phyloP scores from a whole-genome alignment of 768 basidiomycete genomes.

The Suillus paluster region DNA sequence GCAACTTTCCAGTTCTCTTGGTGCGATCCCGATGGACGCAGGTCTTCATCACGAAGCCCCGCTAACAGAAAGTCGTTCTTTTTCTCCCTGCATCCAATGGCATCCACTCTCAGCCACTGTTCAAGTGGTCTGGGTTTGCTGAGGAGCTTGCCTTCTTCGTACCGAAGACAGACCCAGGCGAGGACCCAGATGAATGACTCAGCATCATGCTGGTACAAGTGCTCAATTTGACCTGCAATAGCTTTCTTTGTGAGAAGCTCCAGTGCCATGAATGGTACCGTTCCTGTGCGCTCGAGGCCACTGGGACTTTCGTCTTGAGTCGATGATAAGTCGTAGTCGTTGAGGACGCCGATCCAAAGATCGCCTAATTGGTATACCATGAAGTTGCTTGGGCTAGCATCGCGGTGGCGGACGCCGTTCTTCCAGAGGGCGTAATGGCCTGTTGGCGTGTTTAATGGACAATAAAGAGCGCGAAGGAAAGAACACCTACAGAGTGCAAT shows the following conservation, averaged over 20 bases:
- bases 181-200: constrained; percentile 10
- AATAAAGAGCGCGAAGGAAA: background rate
- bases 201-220: constrained; percentile 4
- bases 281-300: constrained; percentile 15
- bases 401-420: background rate
- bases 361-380: background rate
- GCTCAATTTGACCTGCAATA: background rate
- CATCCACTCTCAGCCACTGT: background rate
- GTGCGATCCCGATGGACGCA: background rate
- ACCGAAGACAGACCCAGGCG: constrained; percentile 2
- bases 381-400: background rate
- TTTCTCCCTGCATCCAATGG: background rate
- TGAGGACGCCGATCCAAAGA: background rate
- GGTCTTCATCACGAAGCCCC: background rate
- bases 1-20: background rate
- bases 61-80: background rate
- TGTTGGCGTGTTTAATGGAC: background rate
- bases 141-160: constrained; percentile 3
- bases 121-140: background rate
- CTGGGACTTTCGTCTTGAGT: background rate
- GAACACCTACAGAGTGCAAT: constrained; percentile 2
- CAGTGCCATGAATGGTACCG: constrained; percentile 16
- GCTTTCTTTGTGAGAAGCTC: background rate
- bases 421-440: constrained; percentile 14
- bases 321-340: constrained; percentile 12